phyloP scores from a whole-genome alignment of 139 green algal species.

The Closterium sp. region DNA sequence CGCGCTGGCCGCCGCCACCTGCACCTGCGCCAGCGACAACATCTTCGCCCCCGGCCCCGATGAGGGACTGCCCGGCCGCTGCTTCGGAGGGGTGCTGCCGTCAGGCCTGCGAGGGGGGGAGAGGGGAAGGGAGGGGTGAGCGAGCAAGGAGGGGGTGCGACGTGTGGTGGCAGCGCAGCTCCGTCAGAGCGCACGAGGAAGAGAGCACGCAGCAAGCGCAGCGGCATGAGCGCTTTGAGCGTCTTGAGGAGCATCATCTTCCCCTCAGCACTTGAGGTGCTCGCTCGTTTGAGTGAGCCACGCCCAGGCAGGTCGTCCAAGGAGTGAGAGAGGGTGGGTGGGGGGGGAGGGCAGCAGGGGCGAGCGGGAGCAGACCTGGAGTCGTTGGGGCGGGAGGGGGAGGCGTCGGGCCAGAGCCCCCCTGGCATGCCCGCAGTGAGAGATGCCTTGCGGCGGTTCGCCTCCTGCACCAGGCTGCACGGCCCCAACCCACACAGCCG shows the following conservation, averaged over 20 bases:
- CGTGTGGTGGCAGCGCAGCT: not conserved
- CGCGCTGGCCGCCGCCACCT: conserved; percentile 24
- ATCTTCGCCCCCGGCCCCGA: not conserved
- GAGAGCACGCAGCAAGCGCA: no score
- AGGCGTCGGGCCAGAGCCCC: conserved; percentile 33
- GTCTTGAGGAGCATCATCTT: no score
- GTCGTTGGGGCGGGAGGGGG: not conserved
- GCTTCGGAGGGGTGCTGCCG: not conserved
- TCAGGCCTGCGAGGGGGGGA: not conserved
- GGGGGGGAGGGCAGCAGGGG: not conserved
- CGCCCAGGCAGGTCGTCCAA: not conserved
- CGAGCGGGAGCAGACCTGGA: not conserved
- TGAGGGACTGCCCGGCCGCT: not conserved
- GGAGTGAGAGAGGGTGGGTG: not conserved
- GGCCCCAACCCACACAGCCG: conserved; percentile 12
- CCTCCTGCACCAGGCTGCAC: conserved; percentile 29
- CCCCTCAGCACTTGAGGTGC: no score
- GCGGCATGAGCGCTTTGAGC: no score
- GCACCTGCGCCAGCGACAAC: conserved; percentile 18
- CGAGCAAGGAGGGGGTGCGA: not conserved
- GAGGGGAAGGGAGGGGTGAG: not conserved
- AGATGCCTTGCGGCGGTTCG: conserved; percentile 39
- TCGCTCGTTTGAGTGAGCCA: not conserved
- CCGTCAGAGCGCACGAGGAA: no score
- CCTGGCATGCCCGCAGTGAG: conserved; percentile 19